Evolutionary conservation across 306 rosid species (phyloP), one percentile per base, ranked within the genome.

Genomic region (Vicia faba): DNA sequence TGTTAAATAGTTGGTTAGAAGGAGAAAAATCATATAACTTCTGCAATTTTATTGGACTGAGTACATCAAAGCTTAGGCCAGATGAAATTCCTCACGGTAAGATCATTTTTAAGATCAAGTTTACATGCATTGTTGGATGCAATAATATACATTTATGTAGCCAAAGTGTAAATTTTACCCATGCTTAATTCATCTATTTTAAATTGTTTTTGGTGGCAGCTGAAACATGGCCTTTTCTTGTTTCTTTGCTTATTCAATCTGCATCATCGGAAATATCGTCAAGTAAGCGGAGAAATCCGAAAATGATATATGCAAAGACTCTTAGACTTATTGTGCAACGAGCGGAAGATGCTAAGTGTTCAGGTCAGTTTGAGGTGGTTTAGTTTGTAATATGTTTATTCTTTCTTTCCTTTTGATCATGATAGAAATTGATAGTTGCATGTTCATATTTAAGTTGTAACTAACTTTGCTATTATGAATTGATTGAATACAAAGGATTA

Each of bases 201-300:
- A 43, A 13, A 20, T 58, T 73, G 41, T 61, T 62, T 65, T 33
- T 48, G 26, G 75, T 11, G 11, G 83, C 96, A 92, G 98, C 96
- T 67, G 96, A 87, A 77, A 87, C 96, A 67, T 92, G 98, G 98
- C 96, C 98, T 50, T 92, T 89, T 78, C 86, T 92, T 48, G 45
- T 75, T 56, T 84, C 85, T 62, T 20, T 86, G 70, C 85, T 89
- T 23, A 89, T 83, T 76, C 83, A 81, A 71, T 87, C 88, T 67
- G 84, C 79, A 66, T 86, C 93, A 3, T 25, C 19, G 84, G 98
- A 92, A 76, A 78, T 89, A 78, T 89, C 96, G 64, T 80, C 91
- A 12, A 83, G 81, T 80, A 92, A 84, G 86, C 82, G 88, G 38
- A 75, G 87, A 63, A 55, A 66, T 70, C 98, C 96, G 1, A 92